Base-by-base conservation (phyloP, 148 eudicot genomes). In the Rhododendron ovatum region DNA sequence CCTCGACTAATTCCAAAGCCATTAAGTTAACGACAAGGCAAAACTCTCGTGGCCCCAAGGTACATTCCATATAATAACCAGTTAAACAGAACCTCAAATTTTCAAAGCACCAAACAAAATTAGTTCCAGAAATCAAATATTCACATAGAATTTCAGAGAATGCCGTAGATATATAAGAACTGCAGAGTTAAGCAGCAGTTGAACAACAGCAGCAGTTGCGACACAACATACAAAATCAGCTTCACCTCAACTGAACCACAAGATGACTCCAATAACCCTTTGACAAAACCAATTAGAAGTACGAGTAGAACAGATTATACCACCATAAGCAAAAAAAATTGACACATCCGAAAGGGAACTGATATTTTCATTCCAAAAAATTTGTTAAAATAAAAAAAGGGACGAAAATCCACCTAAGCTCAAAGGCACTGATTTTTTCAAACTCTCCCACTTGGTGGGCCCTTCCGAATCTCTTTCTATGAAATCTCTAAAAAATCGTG, bases 381-480 rank as follows among this genome's bases (percentile, higher is more conserved):
- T 22, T 37, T 76, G n/a, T 39, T 35, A 76, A 11, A 41, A 2
- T 41, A 18, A 41, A 30, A 51, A 22, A 14, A 13, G 28, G 7
- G 20, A 20, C 6, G 7, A 24, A 71, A 73, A 15, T 84, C 37
- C 79, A 45, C 71, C 87, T 87, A 86, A 87, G 51, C 41, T 83
- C 8, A 74, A 77, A 74, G 47, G 1, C 14, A 67, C 28, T 2
- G 87, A 88, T 9, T 65, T 88, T 85, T 88, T 90, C 28, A 93
- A 82, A 43, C 59, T 84, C 85, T 90, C 91, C 92, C 94, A 93
- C 90, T 86, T 85, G 9, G 83, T 57, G 41, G 89, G 88, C 78
- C 94, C 95, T 86, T 93, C 89, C 0, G 91, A 91, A 83, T 93
- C 92, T 55, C 87, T 41, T 82, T 90, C 84, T 33, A 93, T 94